These are phyloP conservation scores for Aspergillus caelatus DNA, from an alignment of 2,329 filamentous ascomycete genomes.

Conservation along the genomic window DNA sequence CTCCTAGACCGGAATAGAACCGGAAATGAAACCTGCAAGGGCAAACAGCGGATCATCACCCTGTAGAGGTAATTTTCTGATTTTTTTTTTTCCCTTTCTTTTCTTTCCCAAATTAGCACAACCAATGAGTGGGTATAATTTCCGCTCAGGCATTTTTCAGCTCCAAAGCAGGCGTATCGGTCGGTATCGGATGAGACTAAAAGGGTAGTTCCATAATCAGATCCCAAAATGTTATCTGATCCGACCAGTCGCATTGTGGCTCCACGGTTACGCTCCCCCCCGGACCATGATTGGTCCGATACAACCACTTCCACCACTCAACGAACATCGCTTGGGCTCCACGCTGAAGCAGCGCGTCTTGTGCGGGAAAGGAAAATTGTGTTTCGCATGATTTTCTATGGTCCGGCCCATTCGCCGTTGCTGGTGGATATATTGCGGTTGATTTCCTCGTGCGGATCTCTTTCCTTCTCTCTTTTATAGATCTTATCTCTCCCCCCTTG, in stretches of 20 bases:
- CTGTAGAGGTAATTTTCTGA: not conserved
- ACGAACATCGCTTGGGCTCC: not conserved
- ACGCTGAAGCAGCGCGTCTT: constrained; percentile 7
- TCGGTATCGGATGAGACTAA: constrained; percentile 1
- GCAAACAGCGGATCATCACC: not conserved
- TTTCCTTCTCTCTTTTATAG: not conserved
- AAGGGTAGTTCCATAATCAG: constrained; percentile 9
- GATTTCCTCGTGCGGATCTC: not conserved
- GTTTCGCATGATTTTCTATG: constrained; percentile 4
- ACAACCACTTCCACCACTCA: not conserved
- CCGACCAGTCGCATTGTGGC: constrained; percentile 7
- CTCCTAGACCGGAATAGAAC: not conserved
- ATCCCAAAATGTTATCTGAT: constrained; percentile 14
- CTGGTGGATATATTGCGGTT: not conserved
- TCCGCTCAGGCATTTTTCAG: constrained; percentile 6
- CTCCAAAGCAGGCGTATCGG: not conserved
- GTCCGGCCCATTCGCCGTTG: not conserved
- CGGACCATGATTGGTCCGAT: not conserved
- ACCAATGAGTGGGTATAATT: not conserved
- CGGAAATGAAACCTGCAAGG: not conserved
- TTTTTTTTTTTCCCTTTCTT: not conserved
- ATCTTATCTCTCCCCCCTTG: not conserved
- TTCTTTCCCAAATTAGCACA: not conserved
- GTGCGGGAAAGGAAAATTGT: constrained; percentile 7
- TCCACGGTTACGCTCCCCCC: not conserved